Percentiles rank a stretch among this genome's conserved stretches.
Conservation (phyloP, 2,329 filamentous ascomycete genomes). For the Pseudogymnoascus sp. region DNA sequence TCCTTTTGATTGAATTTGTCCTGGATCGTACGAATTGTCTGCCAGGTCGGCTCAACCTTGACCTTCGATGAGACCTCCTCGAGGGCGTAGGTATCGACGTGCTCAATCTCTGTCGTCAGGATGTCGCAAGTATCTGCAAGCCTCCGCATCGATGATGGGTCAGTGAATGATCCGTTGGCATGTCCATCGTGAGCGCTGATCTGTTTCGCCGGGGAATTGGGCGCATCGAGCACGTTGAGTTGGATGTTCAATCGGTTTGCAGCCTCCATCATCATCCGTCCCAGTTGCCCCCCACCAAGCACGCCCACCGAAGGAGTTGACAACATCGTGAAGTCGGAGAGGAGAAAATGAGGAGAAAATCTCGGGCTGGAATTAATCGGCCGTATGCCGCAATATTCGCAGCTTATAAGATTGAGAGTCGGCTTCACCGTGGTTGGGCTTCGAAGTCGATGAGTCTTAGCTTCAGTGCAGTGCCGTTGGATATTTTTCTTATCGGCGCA, state of each 20-base stretch:
- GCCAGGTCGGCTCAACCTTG: conserved; percentile 72
- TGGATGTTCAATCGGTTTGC: conserved; percentile 67
- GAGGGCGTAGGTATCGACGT: conserved; percentile 82
- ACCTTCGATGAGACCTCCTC: conserved; percentile 68
- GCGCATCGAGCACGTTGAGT: conserved; percentile 70
- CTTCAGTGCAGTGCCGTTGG: background rate
- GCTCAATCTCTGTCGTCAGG: conserved; percentile 90
- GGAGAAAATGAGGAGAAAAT: background rate
- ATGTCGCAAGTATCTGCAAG: conserved; percentile 72
- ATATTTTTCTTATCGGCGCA: conserved; percentile 5
- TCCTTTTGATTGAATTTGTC: conserved; percentile 90
- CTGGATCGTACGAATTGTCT: conserved; percentile 80
- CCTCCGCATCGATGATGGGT: conserved; percentile 67
- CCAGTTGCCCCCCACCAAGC: conserved; percentile 64
- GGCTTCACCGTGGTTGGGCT: background rate
- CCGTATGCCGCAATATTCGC: background rate
- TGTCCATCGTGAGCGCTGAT: conserved; percentile 68
- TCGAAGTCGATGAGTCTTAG: background rate
- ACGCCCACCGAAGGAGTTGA: conserved; percentile 32
- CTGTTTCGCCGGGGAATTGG: conserved; percentile 74
- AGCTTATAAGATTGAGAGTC: background rate
- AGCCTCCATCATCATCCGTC: conserved; percentile 90
- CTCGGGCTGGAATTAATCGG: background rate
- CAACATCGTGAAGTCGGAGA: background rate
- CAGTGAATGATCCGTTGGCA: conserved; percentile 81